Base-by-base conservation (phyloP, 2,329 filamentous ascomycete species). In the Madurella mycetomatis region DNA sequence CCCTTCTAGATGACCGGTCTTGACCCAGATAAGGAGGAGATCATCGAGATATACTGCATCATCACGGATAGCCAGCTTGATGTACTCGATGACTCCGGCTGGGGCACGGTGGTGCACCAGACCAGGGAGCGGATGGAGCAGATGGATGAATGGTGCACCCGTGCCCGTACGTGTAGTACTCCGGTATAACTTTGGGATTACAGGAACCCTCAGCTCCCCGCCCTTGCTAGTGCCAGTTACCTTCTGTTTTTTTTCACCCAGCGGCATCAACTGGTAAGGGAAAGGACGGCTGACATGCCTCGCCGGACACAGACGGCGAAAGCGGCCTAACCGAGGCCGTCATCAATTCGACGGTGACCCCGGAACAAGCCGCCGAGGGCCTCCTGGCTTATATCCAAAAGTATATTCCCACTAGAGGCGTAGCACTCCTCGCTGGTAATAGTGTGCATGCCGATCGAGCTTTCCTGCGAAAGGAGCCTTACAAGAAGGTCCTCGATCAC, bases 11-110 rank as follows among this genome's bases (percentile, higher is more conserved):
- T 99, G 94, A 97, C 90, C 32, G 90, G 90, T 18, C 81, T 95
- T 8, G 79, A 96, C 70, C 79, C 85, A 1, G 82, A 88, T 55
- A 83, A 76, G 32, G 92, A 97, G 67, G 85, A 86, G 53, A 94
- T 97, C 66, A 84, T 97, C 66, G 91, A 95, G 65, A 87, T 97
- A 54, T 92, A 87, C 71, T 96, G 92, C 74, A 87, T 95, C 71
- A 82, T 99, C 68, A 99, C 94, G 8, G 88, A 92, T 62, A 81
- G 84, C 50, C 77, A 90, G 57, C 81, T 99, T 17, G 81, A 88
- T 54, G 70, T 95, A 34, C 72, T 95, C 25, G 90, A 96, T 56
- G 75, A 84, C 19, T 70, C 78, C 32, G 92, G 92, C 62, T 96
- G 88, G 78, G 89, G 95, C 66, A 82, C 81, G 30, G 77, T 92